phyloP scores from a whole-genome alignment of 345 rosid species.

The Populus simonii region DNA sequence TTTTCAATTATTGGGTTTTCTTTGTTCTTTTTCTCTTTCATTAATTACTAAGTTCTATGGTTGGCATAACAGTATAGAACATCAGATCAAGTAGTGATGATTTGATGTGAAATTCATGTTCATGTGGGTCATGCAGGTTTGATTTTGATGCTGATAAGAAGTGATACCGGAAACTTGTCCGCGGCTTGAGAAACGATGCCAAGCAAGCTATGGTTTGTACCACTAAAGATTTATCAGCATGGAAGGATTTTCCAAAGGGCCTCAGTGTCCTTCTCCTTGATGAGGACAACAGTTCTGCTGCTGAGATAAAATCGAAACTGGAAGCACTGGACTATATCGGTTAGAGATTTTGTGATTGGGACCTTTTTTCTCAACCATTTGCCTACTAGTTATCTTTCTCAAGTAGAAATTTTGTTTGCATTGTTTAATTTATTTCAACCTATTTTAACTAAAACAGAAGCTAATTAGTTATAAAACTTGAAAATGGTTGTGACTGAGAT shows the following conservation, averaged over 20 bases:
- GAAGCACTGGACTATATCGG: constrained; percentile 91
- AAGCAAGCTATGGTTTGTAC: constrained; percentile 94
- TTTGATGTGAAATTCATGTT: constrained; percentile 12
- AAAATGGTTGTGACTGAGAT: background rate
- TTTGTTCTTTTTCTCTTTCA: background rate
- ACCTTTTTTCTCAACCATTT: background rate
- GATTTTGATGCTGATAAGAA: constrained; percentile 13
- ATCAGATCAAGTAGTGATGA: constrained; percentile 4
- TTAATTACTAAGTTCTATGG: background rate
- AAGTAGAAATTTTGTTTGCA: constrained; percentile 10
- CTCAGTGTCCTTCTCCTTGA: constrained; percentile 88
- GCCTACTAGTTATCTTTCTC: background rate
- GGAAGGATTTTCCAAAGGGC: constrained; percentile 96
- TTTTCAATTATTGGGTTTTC: background rate
- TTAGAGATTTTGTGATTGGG: constrained; percentile 34
- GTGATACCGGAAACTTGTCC: constrained; percentile 29
- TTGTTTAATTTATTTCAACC: constrained; percentile 12
- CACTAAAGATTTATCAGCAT: constrained; percentile 69
- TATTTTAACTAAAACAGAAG: background rate
- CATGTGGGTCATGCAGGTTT: constrained; percentile 34
- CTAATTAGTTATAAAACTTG: background rate
- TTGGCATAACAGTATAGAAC: background rate
- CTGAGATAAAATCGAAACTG: constrained; percentile 65
- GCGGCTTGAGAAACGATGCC: constrained; percentile 87
- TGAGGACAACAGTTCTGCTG: constrained; percentile 48